A percentile compares a stretch with the other conserved stretches of the same genome.
Evolutionary conservation across 2,329 filamentous ascomycete genomes (phyloP).

Genomic region (Colletotrichum viniferum): DNA sequence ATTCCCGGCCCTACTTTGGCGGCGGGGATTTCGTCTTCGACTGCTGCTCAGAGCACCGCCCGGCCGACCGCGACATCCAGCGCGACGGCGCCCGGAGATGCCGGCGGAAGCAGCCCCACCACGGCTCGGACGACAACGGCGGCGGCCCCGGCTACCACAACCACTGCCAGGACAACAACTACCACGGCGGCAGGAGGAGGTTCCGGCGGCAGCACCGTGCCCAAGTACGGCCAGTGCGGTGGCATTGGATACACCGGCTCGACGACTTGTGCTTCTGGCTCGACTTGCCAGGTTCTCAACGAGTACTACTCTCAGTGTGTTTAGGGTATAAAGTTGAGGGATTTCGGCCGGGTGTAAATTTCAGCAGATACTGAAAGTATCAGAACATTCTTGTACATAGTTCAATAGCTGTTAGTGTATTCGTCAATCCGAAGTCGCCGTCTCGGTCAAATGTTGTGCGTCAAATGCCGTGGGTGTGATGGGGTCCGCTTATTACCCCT

Average conservation of each 20-base stretch:
- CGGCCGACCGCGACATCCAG: constrained; percentile 5
- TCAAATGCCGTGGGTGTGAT: not conserved
- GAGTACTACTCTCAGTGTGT: constrained; percentile 47
- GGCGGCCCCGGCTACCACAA: not conserved
- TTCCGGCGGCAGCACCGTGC: constrained; percentile 23
- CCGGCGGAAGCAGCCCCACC: not conserved
- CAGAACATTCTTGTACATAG: not conserved
- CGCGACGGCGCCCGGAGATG: constrained; percentile 20
- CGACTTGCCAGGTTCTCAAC: constrained; percentile 41
- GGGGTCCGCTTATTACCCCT: not conserved
- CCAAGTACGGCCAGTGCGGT: constrained; percentile 42
- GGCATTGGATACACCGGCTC: constrained; percentile 38
- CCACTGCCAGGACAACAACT: not conserved
- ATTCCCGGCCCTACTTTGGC: constrained; percentile 35
- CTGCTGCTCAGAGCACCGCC: constrained; percentile 18
- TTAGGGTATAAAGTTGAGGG: constrained; percentile 18
- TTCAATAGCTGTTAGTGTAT: not conserved
- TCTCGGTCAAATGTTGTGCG: not conserved
- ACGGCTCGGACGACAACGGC: constrained; percentile 9
- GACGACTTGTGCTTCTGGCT: constrained; percentile 37
- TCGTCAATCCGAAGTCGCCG: not conserved
- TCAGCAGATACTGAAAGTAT: not conserved
- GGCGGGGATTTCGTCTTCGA: constrained; percentile 10
- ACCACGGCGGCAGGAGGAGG: not conserved
- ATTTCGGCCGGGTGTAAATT: not conserved